Conservation (phyloP, 2,329 filamentous ascomycete species). For the Fusarium albosuccineum region DNA sequence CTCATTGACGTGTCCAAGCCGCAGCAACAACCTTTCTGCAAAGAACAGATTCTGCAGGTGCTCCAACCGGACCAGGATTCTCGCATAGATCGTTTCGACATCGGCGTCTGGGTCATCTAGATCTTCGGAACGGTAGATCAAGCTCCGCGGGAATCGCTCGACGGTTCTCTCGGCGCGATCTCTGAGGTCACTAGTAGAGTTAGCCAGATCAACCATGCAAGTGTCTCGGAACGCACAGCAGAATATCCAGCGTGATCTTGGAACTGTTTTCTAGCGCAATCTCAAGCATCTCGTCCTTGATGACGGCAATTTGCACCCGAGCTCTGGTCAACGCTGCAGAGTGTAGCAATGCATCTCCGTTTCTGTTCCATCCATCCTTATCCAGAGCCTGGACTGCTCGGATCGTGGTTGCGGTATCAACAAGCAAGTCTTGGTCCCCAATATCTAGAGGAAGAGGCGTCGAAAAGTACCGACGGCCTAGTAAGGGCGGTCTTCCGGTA, state of each 20-base stretch:
- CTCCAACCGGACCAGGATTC: conserved; percentile 62
- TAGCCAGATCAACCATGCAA: neutral
- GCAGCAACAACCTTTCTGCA: conserved; percentile 67
- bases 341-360: conserved; percentile 53
- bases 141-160: conserved; percentile 52
- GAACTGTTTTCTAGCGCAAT: conserved; percentile 60
- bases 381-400: conserved; percentile 54
- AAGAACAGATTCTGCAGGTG: conserved; percentile 71
- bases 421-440: conserved; percentile 61
- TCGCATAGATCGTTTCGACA: conserved; percentile 54
- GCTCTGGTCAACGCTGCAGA: conserved; percentile 61
- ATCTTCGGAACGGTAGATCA: conserved; percentile 56
- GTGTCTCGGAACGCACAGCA: conserved; percentile 33
- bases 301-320: conserved; percentile 60
- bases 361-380: conserved; percentile 64
- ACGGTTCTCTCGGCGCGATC: conserved; percentile 49
- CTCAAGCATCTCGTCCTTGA: conserved; percentile 71
- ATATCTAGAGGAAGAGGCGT: conserved; percentile 68
- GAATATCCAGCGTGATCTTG: conserved; percentile 27
- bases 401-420: conserved; percentile 50
- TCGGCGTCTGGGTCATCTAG: conserved; percentile 51
- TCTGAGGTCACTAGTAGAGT: conserved; percentile 52
- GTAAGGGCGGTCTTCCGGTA: conserved; percentile 66
- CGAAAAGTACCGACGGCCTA: conserved; percentile 66
- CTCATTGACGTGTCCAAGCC: conserved; percentile 53